These are phyloP conservation scores for Powellomyces hirtus DNA, from an alignment of 192 early-diverging fungal species.

Conservation along the genomic window DNA sequence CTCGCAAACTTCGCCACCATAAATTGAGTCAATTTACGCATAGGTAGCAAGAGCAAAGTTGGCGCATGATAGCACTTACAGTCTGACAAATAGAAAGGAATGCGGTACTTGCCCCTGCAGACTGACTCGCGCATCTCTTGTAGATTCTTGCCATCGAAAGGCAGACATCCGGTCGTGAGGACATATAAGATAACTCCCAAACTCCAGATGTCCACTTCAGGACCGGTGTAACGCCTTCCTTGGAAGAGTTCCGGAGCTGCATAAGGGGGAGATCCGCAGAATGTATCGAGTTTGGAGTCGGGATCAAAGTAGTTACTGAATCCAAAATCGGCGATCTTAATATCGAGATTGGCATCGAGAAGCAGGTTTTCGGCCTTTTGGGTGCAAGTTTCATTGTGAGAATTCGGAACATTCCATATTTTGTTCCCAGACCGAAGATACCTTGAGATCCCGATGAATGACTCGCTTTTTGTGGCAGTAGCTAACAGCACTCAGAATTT, in stretches of 20 bases:
- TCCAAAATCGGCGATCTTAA: slow-evolving; percentile 65
- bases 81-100: slow-evolving; percentile 60
- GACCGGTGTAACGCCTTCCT: slow-evolving; percentile 78
- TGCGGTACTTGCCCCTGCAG: slow-evolving; percentile 62
- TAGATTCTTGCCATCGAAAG: slow-evolving; percentile 98
- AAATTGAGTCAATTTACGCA: no score
- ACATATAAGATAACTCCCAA: slow-evolving; percentile 96
- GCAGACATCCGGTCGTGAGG: slow-evolving; percentile 89
- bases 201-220: slow-evolving; percentile 98
- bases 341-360: slow-evolving; percentile 57
- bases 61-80: slow-evolving; percentile 35
- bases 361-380: slow-evolving; percentile 60
- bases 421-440: no score
- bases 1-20: slow-evolving; percentile 44
- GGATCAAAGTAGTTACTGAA: slow-evolving; percentile 61
- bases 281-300: slow-evolving; percentile 60
- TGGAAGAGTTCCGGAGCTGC: slow-evolving; percentile 81
- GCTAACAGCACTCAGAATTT: slow-evolving; percentile 60
- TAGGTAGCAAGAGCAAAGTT: not conserved
- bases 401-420: slow-evolving; percentile 15
- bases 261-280: slow-evolving; percentile 67
- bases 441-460: slow-evolving; percentile 63
- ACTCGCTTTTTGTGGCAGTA: slow-evolving; percentile 65
- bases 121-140: slow-evolving; percentile 61
- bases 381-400: no score